These are phyloP conservation scores for Trypethelium eluteriae DNA, from an alignment of 495 filamentous ascomycete species.

Conservation along the genomic window DNA sequence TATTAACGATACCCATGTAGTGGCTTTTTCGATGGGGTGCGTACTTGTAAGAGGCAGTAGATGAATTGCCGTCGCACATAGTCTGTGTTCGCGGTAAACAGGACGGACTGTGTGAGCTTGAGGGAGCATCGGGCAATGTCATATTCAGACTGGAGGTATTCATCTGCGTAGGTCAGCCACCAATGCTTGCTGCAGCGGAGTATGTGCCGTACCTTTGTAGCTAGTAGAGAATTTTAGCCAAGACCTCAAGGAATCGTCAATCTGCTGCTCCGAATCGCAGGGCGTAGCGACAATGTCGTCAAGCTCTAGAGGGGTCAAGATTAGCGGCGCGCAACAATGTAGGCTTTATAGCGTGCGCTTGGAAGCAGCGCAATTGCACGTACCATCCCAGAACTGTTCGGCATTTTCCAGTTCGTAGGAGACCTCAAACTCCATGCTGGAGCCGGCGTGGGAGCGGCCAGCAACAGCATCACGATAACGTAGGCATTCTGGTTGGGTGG, in stretches of 20 bases:
- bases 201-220: slow-evolving; percentile 52
- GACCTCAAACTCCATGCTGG: slow-evolving; percentile 55
- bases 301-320: slow-evolving; percentile 53
- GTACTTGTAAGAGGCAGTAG: slow-evolving; percentile 78
- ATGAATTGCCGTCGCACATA: slow-evolving; percentile 92
- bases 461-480: slow-evolving; percentile 11
- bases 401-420: slow-evolving; percentile 68
- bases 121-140: slow-evolving; percentile 80
- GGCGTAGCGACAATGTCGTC: slow-evolving; percentile 65
- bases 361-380: slow-evolving; percentile 29
- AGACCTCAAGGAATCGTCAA: slow-evolving; percentile 78
- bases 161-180: slow-evolving; percentile 44
- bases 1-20: background rate
- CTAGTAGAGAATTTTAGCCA: slow-evolving; percentile 73
- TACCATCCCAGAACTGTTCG: slow-evolving; percentile 90
- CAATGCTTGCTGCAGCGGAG: background rate
- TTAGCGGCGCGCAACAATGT: slow-evolving; percentile 20
- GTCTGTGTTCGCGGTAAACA: slow-evolving; percentile 67
- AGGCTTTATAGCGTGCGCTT: background rate
- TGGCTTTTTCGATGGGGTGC: slow-evolving; percentile 2
- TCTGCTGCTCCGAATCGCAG: slow-evolving; percentile 66
- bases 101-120: slow-evolving; percentile 62
- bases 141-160: slow-evolving; percentile 75
- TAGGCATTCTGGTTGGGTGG: background rate
- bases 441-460: slow-evolving; percentile 23